These are phyloP conservation scores for Alopecurus myosuroides DNA, from an alignment of 176 grass and related monocot genomes.

Conservation along the genomic window DNA sequence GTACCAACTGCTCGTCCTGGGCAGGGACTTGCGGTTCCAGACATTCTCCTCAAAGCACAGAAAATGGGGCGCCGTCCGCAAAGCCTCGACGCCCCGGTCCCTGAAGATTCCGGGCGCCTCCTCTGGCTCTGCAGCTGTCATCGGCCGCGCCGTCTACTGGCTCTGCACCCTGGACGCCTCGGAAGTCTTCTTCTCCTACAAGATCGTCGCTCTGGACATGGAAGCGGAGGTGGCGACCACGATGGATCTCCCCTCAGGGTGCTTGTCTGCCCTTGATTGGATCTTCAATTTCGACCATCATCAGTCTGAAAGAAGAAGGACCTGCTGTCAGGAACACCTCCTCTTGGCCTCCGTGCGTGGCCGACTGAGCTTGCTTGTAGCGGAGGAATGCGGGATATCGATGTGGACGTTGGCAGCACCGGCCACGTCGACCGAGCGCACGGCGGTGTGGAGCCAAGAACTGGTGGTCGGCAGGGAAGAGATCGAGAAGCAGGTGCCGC, in stretches of 20 bases:
- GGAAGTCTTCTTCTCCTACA: too few species aligned
- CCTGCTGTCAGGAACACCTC: too few species aligned
- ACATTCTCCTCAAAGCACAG: neutral
- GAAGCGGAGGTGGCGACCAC: neutral
- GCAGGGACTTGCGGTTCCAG: neutral
- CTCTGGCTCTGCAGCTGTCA: neutral
- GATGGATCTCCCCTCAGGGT: slow-evolving; percentile 14
- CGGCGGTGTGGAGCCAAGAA: too few species aligned
- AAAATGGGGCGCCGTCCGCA: neutral
- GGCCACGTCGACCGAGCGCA: too few species aligned
- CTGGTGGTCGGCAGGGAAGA: neutral
- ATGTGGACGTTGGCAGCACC: neutral
- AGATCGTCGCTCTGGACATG: neutral
- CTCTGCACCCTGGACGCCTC: too few species aligned
- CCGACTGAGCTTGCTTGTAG: neutral
- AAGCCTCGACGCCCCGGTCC: neutral
- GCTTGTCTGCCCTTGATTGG: too few species aligned
- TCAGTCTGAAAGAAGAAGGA: too few species aligned
- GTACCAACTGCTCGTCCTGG: neutral
- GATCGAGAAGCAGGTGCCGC: neutral
- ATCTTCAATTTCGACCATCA: too few species aligned
- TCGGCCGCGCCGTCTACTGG: neutral
- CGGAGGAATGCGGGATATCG: neutral
- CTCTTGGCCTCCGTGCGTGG: neutral
- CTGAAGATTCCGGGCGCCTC: neutral